phyloP scores from a whole-genome alignment of 352 stramenopile species.

The Peronosclerospora sorghi region DNA sequence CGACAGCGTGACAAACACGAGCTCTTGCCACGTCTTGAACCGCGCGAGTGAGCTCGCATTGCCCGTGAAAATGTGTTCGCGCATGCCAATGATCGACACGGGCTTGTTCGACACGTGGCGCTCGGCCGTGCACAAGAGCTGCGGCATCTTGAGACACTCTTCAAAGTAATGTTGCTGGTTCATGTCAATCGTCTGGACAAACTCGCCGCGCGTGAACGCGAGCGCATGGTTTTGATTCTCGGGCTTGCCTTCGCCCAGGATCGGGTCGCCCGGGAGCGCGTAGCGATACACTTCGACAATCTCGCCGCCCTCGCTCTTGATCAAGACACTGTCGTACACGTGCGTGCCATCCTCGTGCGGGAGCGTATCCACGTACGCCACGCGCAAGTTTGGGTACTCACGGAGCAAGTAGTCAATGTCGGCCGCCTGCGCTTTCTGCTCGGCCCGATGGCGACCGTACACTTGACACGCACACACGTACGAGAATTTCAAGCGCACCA shows the following conservation, averaged over 20 bases:
- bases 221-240: constrained; percentile 82
- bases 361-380: constrained; percentile 77
- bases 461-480: constrained; percentile 81
- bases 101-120: constrained; percentile 55
- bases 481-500: constrained; percentile 80
- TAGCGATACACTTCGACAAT: constrained; percentile 78
- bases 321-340: constrained; percentile 58
- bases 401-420: constrained; percentile 77
- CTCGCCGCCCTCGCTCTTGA: constrained; percentile 66
- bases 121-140: constrained; percentile 62
- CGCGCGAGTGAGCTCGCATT: constrained; percentile 74
- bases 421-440: constrained; percentile 56
- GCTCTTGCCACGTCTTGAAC: constrained; percentile 80
- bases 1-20: constrained; percentile 77
- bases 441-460: constrained; percentile 63
- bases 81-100: constrained; percentile 78
- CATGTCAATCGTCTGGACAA: constrained; percentile 85
- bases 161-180: constrained; percentile 85
- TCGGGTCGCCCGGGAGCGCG: constrained; percentile 67
- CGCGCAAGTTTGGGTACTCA: constrained; percentile 74
- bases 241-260: constrained; percentile 73
- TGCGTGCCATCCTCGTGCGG: constrained; percentile 23
- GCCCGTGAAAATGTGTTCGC: constrained; percentile 81
- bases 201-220: constrained; percentile 73
- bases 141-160: constrained; percentile 79